Evolutionary conservation across 2,329 filamentous ascomycete genomes (phyloP).

Genomic region (Aureobasidium sp.): DNA sequence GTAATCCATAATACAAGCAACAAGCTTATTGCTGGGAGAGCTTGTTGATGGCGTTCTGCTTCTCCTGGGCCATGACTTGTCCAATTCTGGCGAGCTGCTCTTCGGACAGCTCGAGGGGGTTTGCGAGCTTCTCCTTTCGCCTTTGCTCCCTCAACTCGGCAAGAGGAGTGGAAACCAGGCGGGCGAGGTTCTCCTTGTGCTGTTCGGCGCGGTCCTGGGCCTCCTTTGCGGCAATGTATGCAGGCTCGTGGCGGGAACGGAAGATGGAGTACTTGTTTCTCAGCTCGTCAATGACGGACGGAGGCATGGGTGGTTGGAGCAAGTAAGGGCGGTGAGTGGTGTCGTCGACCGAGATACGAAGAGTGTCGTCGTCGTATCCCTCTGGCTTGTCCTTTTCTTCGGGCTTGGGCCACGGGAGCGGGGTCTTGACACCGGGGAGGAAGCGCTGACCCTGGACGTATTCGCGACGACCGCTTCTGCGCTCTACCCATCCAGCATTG

Average conservation of each 20-base stretch:
- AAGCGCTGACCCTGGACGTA: slow-evolving; percentile 37
- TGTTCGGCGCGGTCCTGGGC: slow-evolving; percentile 39
- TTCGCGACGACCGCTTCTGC: slow-evolving; percentile 39
- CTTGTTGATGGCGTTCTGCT: slow-evolving; percentile 3
- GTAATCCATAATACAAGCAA: neutral
- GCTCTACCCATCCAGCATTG: slow-evolving; percentile 14
- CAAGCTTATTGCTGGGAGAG: slow-evolving; percentile 4
- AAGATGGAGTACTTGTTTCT: slow-evolving; percentile 74
- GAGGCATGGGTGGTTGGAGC: slow-evolving; percentile 67
- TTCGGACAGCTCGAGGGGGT: slow-evolving; percentile 28
- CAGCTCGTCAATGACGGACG: slow-evolving; percentile 72
- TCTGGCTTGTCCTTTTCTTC: slow-evolving; percentile 37
- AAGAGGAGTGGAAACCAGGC: slow-evolving; percentile 39
- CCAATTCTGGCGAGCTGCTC: slow-evolving; percentile 35
- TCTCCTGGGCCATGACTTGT: slow-evolving; percentile 28
- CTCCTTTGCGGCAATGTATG: slow-evolving; percentile 60
- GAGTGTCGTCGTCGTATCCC: slow-evolving; percentile 59
- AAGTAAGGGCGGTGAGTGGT: slow-evolving; percentile 71
- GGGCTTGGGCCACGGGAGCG: slow-evolving; percentile 67
- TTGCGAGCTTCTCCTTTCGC: slow-evolving; percentile 27
- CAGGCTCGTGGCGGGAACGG: slow-evolving; percentile 68
- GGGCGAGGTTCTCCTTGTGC: slow-evolving; percentile 31
- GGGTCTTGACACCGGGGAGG: slow-evolving; percentile 61
- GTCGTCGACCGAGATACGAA: slow-evolving; percentile 64
- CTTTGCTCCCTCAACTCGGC: slow-evolving; percentile 33